phyloP scores from a whole-genome alignment of 495 filamentous ascomycete species.

The Neurospora sp. region DNA sequence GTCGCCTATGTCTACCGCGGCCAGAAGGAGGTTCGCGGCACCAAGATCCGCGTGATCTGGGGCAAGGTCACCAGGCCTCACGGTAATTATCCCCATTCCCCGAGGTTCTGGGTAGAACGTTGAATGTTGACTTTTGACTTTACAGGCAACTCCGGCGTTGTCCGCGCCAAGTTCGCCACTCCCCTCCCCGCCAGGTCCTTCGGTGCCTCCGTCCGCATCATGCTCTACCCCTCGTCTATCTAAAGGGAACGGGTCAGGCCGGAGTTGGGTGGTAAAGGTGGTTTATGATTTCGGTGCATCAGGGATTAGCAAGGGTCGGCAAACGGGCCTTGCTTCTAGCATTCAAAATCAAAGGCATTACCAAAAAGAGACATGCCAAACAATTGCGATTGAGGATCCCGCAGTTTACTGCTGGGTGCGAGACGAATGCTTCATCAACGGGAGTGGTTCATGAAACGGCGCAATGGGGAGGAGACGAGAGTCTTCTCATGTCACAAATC shows the following conservation, averaged over 20 bases:
- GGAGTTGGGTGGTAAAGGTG: constrained; percentile 46
- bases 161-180: constrained; percentile 87
- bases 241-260: constrained; percentile 34
- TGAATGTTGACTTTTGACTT: constrained; percentile 8
- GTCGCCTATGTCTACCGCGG: constrained; percentile 95
- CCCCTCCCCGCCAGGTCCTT: constrained; percentile 94
- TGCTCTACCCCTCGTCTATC: constrained; percentile 91
- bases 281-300: constrained; percentile 46
- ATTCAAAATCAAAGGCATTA: constrained; percentile 33
- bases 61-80: constrained; percentile 94
- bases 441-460: constrained; percentile 10
- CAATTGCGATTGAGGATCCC: constrained; percentile 22
- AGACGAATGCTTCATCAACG: constrained; percentile 12
- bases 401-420: constrained; percentile 15
- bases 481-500: constrained; percentile 14
- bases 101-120: background rate
- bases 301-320: constrained; percentile 41
- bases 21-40: constrained; percentile 81
- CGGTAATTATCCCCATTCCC: constrained; percentile 45
- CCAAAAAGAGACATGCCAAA: constrained; percentile 27
- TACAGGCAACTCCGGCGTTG: constrained; percentile 87
- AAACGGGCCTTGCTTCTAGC: constrained; percentile 34
- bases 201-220: constrained; percentile 92
- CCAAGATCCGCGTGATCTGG: constrained; percentile 98
- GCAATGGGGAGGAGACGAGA: constrained; percentile 5